phyloP scores from a whole-genome alignment of 2,329 filamentous ascomycete genomes.

The Coniochaeta sp. region DNA sequence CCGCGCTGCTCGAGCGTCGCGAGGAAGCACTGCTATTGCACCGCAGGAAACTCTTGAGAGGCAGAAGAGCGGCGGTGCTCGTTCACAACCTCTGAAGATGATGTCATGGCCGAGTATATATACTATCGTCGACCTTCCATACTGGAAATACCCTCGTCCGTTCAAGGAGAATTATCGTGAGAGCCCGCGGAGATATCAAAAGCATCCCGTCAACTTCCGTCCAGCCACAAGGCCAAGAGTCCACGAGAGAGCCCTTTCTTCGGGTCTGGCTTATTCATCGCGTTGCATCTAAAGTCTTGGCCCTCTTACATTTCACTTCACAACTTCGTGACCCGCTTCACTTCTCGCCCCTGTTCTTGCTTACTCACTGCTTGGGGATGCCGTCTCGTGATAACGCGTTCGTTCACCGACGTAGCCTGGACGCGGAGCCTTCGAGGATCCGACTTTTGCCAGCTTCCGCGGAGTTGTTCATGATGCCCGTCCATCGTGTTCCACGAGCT shows the following conservation, averaged over 20 bases:
- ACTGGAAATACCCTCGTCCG: background rate
- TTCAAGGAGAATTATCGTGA: background rate
- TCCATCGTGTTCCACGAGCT: background rate
- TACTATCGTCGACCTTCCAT: too few species aligned
- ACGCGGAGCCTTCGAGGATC: background rate
- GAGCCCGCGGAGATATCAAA: background rate
- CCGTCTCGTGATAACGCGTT: background rate
- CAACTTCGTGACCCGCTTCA: background rate
- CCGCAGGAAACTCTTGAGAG: too few species aligned
- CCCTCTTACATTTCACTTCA: background rate
- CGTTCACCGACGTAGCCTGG: background rate
- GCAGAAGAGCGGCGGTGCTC: too few species aligned
- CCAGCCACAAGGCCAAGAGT: background rate
- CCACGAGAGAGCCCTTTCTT: too few species aligned
- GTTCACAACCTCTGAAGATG: too few species aligned
- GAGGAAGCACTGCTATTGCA: too few species aligned
- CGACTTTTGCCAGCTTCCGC: background rate
- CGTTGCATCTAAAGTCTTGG: background rate
- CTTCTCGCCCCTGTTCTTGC: background rate
- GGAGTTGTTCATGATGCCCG: background rate
- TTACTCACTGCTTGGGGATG: background rate
- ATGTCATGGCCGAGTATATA: too few species aligned
- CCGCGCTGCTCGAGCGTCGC: too few species aligned
- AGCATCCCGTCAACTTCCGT: background rate
- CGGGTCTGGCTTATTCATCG: too few species aligned